phyloP scores from a whole-genome alignment of 2,329 filamentous ascomycete genomes.

The Stagonosporopsis rhizophila region DNA sequence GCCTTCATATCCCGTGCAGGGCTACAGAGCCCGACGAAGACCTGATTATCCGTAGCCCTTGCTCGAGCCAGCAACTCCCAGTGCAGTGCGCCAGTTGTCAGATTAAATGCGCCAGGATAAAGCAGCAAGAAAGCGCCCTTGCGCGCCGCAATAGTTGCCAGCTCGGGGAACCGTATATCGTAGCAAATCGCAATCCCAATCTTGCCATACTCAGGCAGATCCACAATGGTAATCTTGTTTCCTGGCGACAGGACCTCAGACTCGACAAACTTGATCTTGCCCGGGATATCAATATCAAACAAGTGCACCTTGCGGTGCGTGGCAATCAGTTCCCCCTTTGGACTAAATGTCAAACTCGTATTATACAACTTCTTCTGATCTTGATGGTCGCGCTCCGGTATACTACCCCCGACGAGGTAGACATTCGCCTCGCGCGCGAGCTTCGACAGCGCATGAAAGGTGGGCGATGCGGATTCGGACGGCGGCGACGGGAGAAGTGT shows the following conservation, averaged over 20 bases:
- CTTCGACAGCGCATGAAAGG: constrained; percentile 81
- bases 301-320: constrained; percentile 93
- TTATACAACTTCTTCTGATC: constrained; percentile 79
- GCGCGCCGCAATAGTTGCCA: constrained; percentile 86
- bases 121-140: constrained; percentile 86
- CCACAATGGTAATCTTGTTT: constrained; percentile 82
- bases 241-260: constrained; percentile 87
- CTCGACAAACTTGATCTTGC: constrained; percentile 90
- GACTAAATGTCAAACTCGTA: constrained; percentile 83
- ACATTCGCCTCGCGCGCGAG: constrained; percentile 80
- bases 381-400: constrained; percentile 77
- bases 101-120: constrained; percentile 97
- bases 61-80: constrained; percentile 86
- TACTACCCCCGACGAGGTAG: constrained; percentile 89
- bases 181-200: constrained; percentile 95
- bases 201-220: constrained; percentile 86
- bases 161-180: constrained; percentile 94
- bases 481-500: constrained; percentile 81
- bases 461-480: constrained; percentile 72
- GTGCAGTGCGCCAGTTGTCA: constrained; percentile 89
- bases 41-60: constrained; percentile 89
- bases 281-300: constrained; percentile 97
- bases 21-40: constrained; percentile 92
- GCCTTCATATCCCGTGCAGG: constrained; percentile 81
- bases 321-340: constrained; percentile 78